Evolutionary conservation across 2,329 filamentous ascomycete species (phyloP).

Genomic region (Neonectria neomacrospora): DNA sequence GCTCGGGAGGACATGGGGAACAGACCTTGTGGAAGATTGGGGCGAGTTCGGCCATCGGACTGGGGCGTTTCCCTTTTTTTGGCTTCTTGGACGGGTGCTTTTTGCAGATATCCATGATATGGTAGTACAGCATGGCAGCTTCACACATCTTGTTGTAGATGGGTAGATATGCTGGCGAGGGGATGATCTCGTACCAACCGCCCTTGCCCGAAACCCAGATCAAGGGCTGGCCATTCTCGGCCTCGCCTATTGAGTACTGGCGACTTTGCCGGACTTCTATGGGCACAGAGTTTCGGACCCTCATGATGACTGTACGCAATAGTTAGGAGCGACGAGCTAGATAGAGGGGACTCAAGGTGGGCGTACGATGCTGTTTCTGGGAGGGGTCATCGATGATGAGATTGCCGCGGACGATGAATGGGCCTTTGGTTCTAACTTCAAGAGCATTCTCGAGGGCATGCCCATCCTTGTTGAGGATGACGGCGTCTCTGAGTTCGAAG

Average conservation of each 20-base stretch:
- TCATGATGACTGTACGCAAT: slow-evolving; percentile 47
- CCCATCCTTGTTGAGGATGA: slow-evolving; percentile 66
- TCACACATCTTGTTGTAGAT: slow-evolving; percentile 71
- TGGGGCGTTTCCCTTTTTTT: slow-evolving; percentile 46
- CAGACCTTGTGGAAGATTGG: slow-evolving; percentile 49
- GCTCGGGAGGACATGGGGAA: not conserved
- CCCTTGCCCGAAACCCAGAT: slow-evolving; percentile 70
- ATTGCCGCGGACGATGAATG: slow-evolving; percentile 69
- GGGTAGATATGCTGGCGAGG: slow-evolving; percentile 64
- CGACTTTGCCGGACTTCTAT: slow-evolving; percentile 66
- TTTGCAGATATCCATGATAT: slow-evolving; percentile 67
- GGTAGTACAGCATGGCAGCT: slow-evolving; percentile 73
- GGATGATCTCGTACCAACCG: slow-evolving; percentile 76
- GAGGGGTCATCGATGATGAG: slow-evolving; percentile 62
- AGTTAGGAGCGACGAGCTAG: slow-evolving; percentile 29
- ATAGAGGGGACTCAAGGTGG: not conserved
- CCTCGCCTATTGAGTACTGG: slow-evolving; percentile 65
- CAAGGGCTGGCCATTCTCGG: slow-evolving; percentile 61
- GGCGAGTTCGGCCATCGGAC: slow-evolving; percentile 44
- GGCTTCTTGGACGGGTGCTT: slow-evolving; percentile 46
- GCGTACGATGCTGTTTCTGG: slow-evolving; percentile 52
- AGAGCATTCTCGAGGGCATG: slow-evolving; percentile 69
- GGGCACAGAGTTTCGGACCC: slow-evolving; percentile 44
- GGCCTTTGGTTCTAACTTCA: slow-evolving; percentile 67
- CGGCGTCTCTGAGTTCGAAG: slow-evolving; percentile 70